Conservation (phyloP, 2,329 filamentous ascomycete species). For the Penicillium sp. region DNA sequence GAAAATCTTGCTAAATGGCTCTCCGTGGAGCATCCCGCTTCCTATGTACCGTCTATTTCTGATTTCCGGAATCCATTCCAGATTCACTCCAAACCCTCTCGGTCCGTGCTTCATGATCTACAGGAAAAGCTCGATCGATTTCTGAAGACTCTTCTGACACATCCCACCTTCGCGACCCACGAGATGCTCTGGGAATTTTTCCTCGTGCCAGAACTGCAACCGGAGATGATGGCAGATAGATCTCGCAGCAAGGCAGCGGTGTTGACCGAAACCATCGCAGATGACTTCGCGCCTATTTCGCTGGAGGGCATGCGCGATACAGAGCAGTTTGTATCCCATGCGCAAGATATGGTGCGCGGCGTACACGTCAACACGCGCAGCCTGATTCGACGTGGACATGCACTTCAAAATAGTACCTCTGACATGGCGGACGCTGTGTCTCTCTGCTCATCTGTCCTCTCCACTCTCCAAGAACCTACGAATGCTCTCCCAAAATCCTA, state of each 20-base stretch:
- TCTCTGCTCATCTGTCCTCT: conserved; percentile 48
- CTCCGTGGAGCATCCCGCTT: conserved; percentile 86
- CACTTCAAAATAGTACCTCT: conserved; percentile 63
- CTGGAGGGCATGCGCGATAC: conserved; percentile 76
- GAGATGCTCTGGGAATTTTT: conserved; percentile 99
- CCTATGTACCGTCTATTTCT: conserved; percentile 81
- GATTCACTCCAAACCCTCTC: conserved; percentile 86
- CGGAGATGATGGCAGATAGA: conserved; percentile 84
- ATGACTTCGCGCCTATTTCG: conserved; percentile 80
- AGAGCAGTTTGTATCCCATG: conserved; percentile 88
- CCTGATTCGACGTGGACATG: conserved; percentile 76
- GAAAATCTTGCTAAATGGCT: conserved; percentile 84
- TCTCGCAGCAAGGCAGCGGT: conserved; percentile 83
- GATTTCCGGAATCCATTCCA: conserved; percentile 86
- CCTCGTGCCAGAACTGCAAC: conserved; percentile 88
- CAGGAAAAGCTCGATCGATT: conserved; percentile 87
- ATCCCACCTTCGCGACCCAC: conserved; percentile 91
- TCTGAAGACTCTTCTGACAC: conserved; percentile 77
- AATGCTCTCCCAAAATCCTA: conserved; percentile 69
- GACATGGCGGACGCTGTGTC: conserved; percentile 46
- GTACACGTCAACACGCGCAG: conserved; percentile 82
- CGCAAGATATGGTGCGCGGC: conserved; percentile 81
- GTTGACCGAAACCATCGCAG: conserved; percentile 77
- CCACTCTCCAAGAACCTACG: conserved; percentile 49
- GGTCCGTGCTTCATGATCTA: conserved; percentile 81